Base-by-base conservation (phyloP, 2,329 filamentous ascomycete genomes). In the Aspergillus alliaceus region DNA sequence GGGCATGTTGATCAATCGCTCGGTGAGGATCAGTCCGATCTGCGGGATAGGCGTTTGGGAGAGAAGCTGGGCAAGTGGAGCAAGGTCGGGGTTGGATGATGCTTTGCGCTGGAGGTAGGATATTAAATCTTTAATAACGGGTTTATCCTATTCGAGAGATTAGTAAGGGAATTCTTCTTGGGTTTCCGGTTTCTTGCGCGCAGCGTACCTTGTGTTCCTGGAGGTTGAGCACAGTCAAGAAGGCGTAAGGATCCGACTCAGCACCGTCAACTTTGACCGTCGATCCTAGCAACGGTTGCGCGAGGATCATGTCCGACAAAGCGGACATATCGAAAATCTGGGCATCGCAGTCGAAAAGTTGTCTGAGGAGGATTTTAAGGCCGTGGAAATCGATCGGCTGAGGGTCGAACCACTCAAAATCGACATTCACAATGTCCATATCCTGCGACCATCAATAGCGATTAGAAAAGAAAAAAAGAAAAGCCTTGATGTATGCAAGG, bases 371-470 rank as follows among this genome's bases (percentile, higher is more conserved):
- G 9, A 86, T 89, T 75, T 97, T 97, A 66, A 96, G 85, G 57
- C 95, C 95, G 77, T 98, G 93, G 76, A 98, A 98, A 76, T 99
- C 95, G 67, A 96, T 84, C 7, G 90, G 83, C 67, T 95, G 89
- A 61, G 93, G 96, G 77, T 97, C 96, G 80, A 98, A 99, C 90
- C 92, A 98, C 79, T 99, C 95, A 69, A 99, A 99, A 64, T 98
- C 93, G 57, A 98, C 92, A 71, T 98, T 89, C 64, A 99, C 86
- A 74, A 93, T 89, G 72, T 96, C 90, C 69, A 92, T 89, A 69
- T 96, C 91, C 90, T 96, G 57, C 20, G 32, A 22, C 15, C n/a
- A 12, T 48, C 18, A 11, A 25, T 9, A 22, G n/a, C 24, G 5
- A 22, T 18, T 44, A 24, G 14, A 42, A 37, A 20, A 29, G 14